A percentile compares a stretch with the other conserved stretches of the same genome.
Evolutionary conservation across 371 early-diverging fungal species (phyloP).

Genomic region (Rhizopus sp.): DNA sequence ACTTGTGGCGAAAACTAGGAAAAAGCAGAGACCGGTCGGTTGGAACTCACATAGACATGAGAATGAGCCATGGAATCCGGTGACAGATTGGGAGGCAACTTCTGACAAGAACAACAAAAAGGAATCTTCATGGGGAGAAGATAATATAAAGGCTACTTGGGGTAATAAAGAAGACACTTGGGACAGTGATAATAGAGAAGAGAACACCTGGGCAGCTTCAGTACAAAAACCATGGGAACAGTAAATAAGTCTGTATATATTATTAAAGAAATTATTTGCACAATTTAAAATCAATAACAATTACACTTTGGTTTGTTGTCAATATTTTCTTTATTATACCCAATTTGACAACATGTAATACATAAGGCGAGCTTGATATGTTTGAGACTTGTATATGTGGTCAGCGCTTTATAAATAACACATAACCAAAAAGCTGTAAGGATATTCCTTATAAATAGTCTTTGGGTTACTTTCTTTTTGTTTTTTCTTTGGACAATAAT

Average conservation of each 20-base stretch:
- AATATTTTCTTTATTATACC: too few species aligned
- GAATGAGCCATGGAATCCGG: conserved; percentile 28
- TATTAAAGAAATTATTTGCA: neutral
- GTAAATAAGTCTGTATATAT: neutral
- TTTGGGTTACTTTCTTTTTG: too few species aligned
- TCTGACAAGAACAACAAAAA: conserved; percentile 3
- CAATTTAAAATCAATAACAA: too few species aligned
- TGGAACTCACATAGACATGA: conserved; percentile 38
- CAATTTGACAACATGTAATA: too few species aligned
- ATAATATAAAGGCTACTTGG: conserved; percentile 9
- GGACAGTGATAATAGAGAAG: conserved; percentile 13
- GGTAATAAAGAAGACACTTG: conserved; percentile 3
- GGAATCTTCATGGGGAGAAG: conserved; percentile 20
- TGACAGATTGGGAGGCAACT: conserved; percentile 21
- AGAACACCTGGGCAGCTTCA: conserved; percentile 22
- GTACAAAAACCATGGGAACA: conserved; percentile 27
- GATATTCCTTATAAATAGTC: too few species aligned
- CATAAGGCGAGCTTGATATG: too few species aligned
- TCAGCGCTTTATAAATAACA: too few species aligned
- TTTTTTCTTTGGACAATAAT: too few species aligned
- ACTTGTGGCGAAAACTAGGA: conserved; percentile 10
- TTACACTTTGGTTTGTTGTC: neutral
- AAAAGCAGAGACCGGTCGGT: conserved; percentile 22
- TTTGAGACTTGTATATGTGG: too few species aligned
- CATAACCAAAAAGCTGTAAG: too few species aligned